phyloP scores from a whole-genome alignment of 2,329 filamentous ascomycete species.

The Sodiomyces alkalinus region DNA sequence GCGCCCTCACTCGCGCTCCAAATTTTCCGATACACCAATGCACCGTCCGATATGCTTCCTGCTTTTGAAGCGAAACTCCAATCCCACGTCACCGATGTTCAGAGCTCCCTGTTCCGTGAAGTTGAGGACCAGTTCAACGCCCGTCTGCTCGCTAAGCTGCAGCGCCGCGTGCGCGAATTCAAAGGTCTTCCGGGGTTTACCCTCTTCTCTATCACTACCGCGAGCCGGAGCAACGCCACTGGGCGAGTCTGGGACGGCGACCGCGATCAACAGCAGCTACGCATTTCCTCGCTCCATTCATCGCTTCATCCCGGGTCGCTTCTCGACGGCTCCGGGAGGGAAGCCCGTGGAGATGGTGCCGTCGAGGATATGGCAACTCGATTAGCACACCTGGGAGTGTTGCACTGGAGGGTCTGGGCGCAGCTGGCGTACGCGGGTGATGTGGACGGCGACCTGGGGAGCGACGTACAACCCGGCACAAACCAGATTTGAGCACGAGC shows the following conservation, averaged over 20 bases:
- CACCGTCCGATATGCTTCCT: conserved; percentile 29
- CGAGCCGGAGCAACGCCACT: conserved; percentile 26
- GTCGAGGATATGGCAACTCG: conserved; percentile 58
- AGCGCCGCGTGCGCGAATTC: conserved; percentile 34
- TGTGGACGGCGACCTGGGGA: conserved; percentile 16
- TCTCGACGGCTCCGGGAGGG: conserved; percentile 20
- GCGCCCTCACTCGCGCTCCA: conserved; percentile 39
- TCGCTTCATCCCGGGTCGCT: background rate
- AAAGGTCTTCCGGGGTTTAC: conserved; percentile 34
- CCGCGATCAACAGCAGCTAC: too few species aligned
- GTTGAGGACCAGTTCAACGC: conserved; percentile 33
- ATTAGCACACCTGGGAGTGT: conserved; percentile 65
- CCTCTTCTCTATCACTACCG: conserved; percentile 40
- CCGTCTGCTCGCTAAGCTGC: conserved; percentile 32
- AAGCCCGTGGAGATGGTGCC: conserved; percentile 34
- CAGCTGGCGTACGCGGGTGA: conserved; percentile 51
- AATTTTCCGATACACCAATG: conserved; percentile 41
- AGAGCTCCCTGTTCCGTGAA: conserved; percentile 28
- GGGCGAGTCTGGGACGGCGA: conserved; percentile 18
- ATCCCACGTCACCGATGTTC: conserved; percentile 25
- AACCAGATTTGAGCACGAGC: conserved; percentile 8
- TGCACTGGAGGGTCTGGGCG: conserved; percentile 87
- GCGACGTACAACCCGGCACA: conserved; percentile 14
- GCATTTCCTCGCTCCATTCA: background rate
- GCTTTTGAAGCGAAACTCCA: conserved; percentile 34